Percentiles rank a stretch among this genome's conserved stretches.
Conservation (phyloP, 257 asterid genomes). For the Petrea volubilis region DNA sequence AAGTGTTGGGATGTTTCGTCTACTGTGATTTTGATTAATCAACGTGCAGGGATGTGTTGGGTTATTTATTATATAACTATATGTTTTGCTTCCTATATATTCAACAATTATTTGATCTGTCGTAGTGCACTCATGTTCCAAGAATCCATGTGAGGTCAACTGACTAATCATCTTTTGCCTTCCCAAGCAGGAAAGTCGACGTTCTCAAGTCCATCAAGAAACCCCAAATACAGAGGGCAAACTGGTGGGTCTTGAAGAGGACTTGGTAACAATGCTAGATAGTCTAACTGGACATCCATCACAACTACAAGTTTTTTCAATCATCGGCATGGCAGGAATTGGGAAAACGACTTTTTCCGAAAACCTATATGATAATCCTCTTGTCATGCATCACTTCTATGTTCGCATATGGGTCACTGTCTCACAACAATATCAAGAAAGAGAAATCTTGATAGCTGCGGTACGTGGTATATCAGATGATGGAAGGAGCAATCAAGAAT, state of each 20-base stretch:
- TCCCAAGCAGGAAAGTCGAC: background rate
- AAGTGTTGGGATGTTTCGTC: background rate
- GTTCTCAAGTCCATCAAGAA: background rate
- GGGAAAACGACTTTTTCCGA: conserved; percentile 14
- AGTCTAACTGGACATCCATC: conserved; percentile 8
- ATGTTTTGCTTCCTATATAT: background rate
- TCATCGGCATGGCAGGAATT: conserved; percentile 21
- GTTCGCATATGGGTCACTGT: conserved; percentile 10
- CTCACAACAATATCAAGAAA: background rate
- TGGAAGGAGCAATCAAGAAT: background rate
- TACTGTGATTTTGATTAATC: background rate
- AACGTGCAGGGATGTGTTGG: background rate
- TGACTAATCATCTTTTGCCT: background rate
- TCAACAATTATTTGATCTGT: background rate
- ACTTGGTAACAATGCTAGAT: background rate
- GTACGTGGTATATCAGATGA: background rate
- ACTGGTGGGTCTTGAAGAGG: conserved; percentile 8
- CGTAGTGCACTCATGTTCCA: background rate
- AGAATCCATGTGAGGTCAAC: background rate
- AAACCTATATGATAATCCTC: background rate
- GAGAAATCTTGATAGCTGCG: conserved; percentile 7
- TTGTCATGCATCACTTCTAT: conserved; percentile 6
- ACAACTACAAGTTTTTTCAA: background rate
- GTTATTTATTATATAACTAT: background rate
- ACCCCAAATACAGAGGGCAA: background rate